A percentile compares a stretch with the other conserved stretches of the same genome.
Evolutionary conservation across 345 rosid genomes (phyloP).

Genomic region (Eutrema yunnanense): DNA sequence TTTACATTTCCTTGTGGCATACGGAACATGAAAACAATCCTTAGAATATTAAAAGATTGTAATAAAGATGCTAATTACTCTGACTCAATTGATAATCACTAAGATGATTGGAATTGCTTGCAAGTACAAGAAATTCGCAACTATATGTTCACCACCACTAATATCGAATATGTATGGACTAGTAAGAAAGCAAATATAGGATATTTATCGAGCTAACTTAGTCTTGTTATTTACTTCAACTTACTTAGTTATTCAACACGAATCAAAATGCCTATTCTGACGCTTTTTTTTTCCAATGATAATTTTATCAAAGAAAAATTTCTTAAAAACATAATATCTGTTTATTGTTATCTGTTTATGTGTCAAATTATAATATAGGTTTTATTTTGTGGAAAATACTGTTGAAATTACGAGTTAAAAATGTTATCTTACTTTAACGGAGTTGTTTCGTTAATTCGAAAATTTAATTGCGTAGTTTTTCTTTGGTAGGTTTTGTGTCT

Average conservation of each 20-base stretch:
- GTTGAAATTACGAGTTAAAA: not conserved
- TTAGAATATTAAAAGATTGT: slow-evolving; percentile 2
- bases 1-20: slow-evolving; percentile 25
- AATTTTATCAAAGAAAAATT: not conserved
- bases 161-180: slow-evolving; percentile 5
- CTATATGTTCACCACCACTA: slow-evolving; percentile 13
- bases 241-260: not conserved
- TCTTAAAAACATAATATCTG: not conserved
- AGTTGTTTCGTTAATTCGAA: slow-evolving; percentile 11
- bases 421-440: slow-evolving; percentile 1
- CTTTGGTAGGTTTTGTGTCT: slow-evolving; percentile 31
- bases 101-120: slow-evolving; percentile 28
- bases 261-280: not conserved
- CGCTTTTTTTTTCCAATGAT: not conserved
- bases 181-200: not conserved
- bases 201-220: not conserved
- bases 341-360: not conserved
- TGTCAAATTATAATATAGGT: not conserved
- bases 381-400: not conserved
- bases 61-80: slow-evolving; percentile 7
- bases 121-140: slow-evolving; percentile 19
- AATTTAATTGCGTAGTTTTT: not conserved
- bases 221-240: not conserved
- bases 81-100: slow-evolving; percentile 12
- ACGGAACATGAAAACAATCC: slow-evolving; percentile 25